These are phyloP conservation scores for Boechera stricta DNA, from an alignment of 345 rosid genomes.

Conservation along the genomic window DNA sequence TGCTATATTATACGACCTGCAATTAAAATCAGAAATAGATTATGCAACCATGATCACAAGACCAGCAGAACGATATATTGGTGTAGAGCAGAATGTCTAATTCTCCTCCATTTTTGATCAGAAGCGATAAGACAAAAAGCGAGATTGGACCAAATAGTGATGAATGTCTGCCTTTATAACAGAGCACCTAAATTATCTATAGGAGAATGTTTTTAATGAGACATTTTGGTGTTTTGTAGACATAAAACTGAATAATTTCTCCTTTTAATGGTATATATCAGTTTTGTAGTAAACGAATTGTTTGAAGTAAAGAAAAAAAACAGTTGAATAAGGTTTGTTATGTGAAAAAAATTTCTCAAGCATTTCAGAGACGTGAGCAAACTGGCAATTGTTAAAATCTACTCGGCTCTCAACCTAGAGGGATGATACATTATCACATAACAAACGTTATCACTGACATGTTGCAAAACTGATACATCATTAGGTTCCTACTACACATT, in stretches of 20 bases:
- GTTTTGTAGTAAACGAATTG: background rate
- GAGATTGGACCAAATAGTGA: background rate
- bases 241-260: background rate
- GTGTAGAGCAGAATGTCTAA: background rate
- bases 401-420: background rate
- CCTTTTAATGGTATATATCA: background rate
- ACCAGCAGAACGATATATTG: background rate
- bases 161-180: background rate
- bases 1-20: conserved; percentile 55
- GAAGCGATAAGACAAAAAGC: background rate
- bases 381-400: background rate
- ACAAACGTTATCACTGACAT: background rate
- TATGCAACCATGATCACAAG: conserved; percentile 7
- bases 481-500: background rate
- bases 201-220: background rate
- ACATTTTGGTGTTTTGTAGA: background rate
- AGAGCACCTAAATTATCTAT: background rate
- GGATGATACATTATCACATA: background rate
- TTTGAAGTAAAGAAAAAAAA: background rate
- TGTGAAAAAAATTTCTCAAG: background rate
- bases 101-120: conserved; percentile 2
- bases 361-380: background rate
- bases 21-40: conserved; percentile 23
- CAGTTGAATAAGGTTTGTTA: background rate
- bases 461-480: background rate